Evolutionary conservation across 1,284 basidiomycete species (phyloP), one percentile per base, ranked within the genome.

Genomic region (Cystobasidiaceae sp.): DNA sequence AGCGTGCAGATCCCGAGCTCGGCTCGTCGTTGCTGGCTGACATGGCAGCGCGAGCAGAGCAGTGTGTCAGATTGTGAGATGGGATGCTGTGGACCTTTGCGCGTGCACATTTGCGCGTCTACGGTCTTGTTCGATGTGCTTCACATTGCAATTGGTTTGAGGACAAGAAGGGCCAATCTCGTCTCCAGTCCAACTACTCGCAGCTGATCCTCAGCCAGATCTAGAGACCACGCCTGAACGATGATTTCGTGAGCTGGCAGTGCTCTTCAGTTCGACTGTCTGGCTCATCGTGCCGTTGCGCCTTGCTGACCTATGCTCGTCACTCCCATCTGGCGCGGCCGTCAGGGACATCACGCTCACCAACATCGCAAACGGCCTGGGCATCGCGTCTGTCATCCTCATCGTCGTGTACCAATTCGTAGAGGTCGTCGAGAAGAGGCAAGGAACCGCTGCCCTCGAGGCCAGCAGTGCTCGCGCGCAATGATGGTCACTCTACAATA

Each of bases 361-460:
- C 76, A 82, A 83, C 68, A 82, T 94, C 55, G 88, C 91, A 48
- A 93, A 93, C 78, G 81, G 83, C 30, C 85, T 92, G 19, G 90
- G 90, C 39, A 79, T 85, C n/a, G 79, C 89, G 39, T 87, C 90
- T 37, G 89, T 93, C 84, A 71, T 89, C 68, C 85, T 87, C 4
- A 86, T 90, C 68, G 85, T 93, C 58, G 82, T 84, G 44, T 93
- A 92, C 77, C 91, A 94, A 78, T 85, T 93, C 71, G 80, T 94
- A 65, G 85, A 88, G 27, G 89, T 93, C 68, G 92, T 92, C 74
- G 84, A 84, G 37, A 82, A 83, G 69, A 32, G 65, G 30, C 63
- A 66, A 27, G 41, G 44, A 32, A 32, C 56, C 11, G 61, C 61
- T 28, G 61, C 50, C 17, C 37, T 51, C n/a, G 60, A 23, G 3